Conservation (phyloP, 2,329 filamentous ascomycete species). For the Orbilia oligospora region DNA sequence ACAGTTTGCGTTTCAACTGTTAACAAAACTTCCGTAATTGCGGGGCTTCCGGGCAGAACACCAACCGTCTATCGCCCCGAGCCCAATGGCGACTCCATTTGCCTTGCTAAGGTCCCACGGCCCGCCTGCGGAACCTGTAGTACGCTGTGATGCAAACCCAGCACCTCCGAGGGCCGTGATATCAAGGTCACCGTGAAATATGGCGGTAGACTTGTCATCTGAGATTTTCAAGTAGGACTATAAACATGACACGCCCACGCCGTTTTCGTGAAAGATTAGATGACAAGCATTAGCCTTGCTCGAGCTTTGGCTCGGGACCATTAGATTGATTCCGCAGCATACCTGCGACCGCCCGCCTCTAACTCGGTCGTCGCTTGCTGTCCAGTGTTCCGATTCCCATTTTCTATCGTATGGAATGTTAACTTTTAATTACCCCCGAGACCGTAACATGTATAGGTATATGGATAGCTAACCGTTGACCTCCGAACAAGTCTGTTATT, state of each 20-base stretch:
- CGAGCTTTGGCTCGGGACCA: not conserved
- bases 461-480: conserved; percentile 7
- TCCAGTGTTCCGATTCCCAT: conserved; percentile 46
- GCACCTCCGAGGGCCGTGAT: conserved; percentile 82
- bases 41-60: not conserved
- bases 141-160: conserved; percentile 85
- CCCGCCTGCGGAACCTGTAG: conserved; percentile 71
- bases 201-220: conserved; percentile 66
- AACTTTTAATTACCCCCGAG: conserved; percentile 20
- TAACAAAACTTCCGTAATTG: not conserved
- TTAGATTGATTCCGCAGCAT: not conserved
- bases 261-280: not conserved
- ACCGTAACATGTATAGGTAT: not conserved
- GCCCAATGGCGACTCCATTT: conserved; percentile 69
- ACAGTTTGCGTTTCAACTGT: not conserved
- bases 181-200: conserved; percentile 79
- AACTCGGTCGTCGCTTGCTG: conserved; percentile 55
- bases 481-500: conserved; percentile 23
- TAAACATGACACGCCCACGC: conserved; percentile 29
- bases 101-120: conserved; percentile 76
- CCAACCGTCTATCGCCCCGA: conserved; percentile 61
- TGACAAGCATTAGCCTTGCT: not conserved
- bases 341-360: conserved; percentile 55
- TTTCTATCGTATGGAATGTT: conserved; percentile 22
- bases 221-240: conserved; percentile 70